Evolutionary conservation across 495 filamentous ascomycete species (phyloP), one percentile per base, ranked within the genome.

Genomic region (Choiromyces venosus): DNA sequence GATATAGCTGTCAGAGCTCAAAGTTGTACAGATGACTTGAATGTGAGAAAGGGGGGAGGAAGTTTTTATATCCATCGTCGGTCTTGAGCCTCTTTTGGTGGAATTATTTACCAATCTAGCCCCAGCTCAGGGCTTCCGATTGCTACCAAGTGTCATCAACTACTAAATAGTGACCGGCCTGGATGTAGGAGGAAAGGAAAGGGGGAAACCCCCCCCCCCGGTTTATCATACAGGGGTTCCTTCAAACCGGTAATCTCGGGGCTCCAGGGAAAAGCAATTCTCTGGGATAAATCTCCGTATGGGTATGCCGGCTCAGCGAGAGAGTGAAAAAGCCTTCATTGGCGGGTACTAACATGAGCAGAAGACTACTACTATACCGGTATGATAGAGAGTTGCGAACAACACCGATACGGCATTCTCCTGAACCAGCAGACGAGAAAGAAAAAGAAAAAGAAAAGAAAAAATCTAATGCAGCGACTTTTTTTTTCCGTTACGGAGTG

Each of bases 231-330:
- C 3, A 9, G 25, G 9, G 25, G 33, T 29, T 29, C 52, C 52
- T 61, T 61, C 52, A 61, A 61, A 61, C 52, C 52, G 25, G n/a
- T 61, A 61, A 61, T 61, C 25, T 61, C 25, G 52, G 52, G 52
- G 4, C 10, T 33, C 33, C 52, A 18, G 25, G 25, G 33, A 33
- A 16, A 18, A 33, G 12, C n/a, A 4, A 1, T 42, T 42, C 19
- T 52, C n/a, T 52, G 19, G 0, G 10, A 52, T 52, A n/a, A 52
- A 52, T 52, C 44, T 52, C 6, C 25, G 25, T 33, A 33, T 16
- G 25, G 18, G 52, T 5, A 29, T 16, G 25, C 52, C 25, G 25
- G 33, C 6, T 61, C 10, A 29, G 52, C 12, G 25, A 1, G 3
- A 25, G 12, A 14, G n/a, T 0, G 19, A 25, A 52, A 25, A 52